Base-by-base conservation (phyloP, 2,329 filamentous ascomycete species). In the Trichocomaceae sp. region DNA sequence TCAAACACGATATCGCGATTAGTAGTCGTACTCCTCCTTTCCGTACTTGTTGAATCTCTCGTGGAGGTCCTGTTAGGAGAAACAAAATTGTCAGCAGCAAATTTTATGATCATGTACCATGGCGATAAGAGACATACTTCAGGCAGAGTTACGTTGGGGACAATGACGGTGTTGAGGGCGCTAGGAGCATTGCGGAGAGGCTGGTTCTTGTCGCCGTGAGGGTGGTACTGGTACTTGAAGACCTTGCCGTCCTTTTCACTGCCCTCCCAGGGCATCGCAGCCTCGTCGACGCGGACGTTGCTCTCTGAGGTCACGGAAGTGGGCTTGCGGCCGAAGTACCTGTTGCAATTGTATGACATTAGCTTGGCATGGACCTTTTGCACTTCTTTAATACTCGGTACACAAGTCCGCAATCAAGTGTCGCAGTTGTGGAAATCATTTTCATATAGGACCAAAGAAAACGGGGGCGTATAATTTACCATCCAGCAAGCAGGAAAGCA, bases 41-140 rank as follows among this genome's bases (percentile, higher is more conserved):
- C 93, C 93, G 84, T 89, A 97, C 82, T 99, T 99, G 88, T 99
- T 99, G 84, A 87, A 97, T 79, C 87, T 87, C 66, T 99, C 93
- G 78, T 99, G 93, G 61, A 96, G 83, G 67, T 86, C 82, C 89
- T 95, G 66, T 56, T n/a, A n/a, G 15, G 12, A 35, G 5, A 17
- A n/a, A 45, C 31, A 7, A 17, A 12, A 39, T 39, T 42, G 3
- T 50, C 2, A 52, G 19, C 3, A 44, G 12, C 46, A 19, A 20
- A 20, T 13, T n/a, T n/a, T n/a, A n/a, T n/a, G n/a, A n/a, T n/a
- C n/a, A n/a, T n/a, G n/a, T n/a, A n/a, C n/a, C n/a, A 26, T 26
- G 23, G 6, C 41, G 23, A 26, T 4, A 26, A n/a, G 35, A 47
- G 37, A 66, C 79, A 60, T 79, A 90, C 88, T 85, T 87, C 90